Conservation (phyloP, 345 rosid species). For the Microthlaspi erraticum region DNA sequence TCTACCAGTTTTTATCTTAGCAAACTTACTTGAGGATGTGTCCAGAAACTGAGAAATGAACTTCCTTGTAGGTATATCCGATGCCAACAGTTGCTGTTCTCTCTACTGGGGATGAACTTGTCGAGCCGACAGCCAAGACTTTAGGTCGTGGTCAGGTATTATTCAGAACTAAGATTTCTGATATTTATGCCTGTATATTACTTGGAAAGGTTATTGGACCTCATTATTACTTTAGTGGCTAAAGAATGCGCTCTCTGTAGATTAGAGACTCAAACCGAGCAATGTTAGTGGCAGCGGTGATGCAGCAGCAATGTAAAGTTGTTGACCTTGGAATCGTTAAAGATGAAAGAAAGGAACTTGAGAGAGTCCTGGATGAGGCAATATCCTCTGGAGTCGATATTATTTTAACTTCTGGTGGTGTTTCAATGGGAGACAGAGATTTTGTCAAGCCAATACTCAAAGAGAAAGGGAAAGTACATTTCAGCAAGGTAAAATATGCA, state of each 20-base stretch:
- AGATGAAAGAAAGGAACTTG: conserved; percentile 77
- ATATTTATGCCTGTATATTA: conserved; percentile 4
- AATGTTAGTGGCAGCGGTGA: conserved; percentile 81
- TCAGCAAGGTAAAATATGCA: conserved; percentile 66
- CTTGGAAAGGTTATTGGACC: conserved; percentile 17
- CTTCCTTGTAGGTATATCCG: conserved; percentile 68
- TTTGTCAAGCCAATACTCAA: conserved; percentile 83
- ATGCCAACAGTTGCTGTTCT: conserved; percentile 83
- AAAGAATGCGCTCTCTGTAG: conserved; percentile 53
- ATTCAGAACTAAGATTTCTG: conserved; percentile 15
- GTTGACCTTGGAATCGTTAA: conserved; percentile 83
- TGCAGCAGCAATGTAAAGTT: conserved; percentile 79
- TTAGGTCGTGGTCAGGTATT: conserved; percentile 87
- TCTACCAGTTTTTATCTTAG: conserved; percentile 35
- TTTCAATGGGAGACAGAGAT: conserved; percentile 99
- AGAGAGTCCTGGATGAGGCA: conserved; percentile 65
- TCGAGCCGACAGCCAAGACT: conserved; percentile 61
- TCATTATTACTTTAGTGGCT: conserved; percentile 29
- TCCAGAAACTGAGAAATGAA: neutral
- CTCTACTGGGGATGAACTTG: conserved; percentile 97
- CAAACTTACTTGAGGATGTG: conserved; percentile 11
- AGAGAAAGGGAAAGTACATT: conserved; percentile 73
- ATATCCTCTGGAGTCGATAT: conserved; percentile 71
- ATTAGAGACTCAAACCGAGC: conserved; percentile 97
- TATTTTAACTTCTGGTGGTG: conserved; percentile 93